phyloP scores from a whole-genome alignment of 495 filamentous ascomycete species.

The Hypoxylon lenormandii region DNA sequence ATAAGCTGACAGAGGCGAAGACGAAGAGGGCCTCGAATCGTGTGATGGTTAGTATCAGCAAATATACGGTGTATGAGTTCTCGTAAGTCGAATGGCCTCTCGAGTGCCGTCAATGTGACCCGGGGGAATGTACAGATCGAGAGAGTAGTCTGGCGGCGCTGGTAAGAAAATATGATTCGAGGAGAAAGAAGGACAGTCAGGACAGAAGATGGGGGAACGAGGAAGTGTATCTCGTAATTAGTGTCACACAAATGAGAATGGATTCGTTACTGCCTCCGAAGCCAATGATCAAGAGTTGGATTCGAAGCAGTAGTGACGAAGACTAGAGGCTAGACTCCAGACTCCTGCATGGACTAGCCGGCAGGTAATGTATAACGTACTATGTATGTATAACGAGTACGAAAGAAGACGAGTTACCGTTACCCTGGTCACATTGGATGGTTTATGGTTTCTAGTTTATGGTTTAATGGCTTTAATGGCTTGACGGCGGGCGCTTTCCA shows the following conservation, averaged over 20 bases:
- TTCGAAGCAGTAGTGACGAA: neutral
- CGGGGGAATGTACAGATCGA: slow-evolving; percentile 35
- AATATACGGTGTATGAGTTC: slow-evolving; percentile 28
- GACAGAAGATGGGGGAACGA: slow-evolving; percentile 35
- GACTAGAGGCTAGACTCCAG: slow-evolving; percentile 32
- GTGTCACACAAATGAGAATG: slow-evolving; percentile 8
- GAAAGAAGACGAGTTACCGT: slow-evolving; percentile 27
- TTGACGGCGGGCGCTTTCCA: slow-evolving; percentile 19
- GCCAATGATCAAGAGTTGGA: neutral
- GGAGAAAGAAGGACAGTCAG: slow-evolving; percentile 18
- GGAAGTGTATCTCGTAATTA: slow-evolving; percentile 31
- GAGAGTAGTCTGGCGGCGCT: slow-evolving; percentile 33
- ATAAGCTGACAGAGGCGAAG: slow-evolving; percentile 41
- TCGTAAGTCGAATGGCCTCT: slow-evolving; percentile 30
- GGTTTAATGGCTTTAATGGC: too few relatives aligned
- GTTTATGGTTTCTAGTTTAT: neutral
- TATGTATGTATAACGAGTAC: slow-evolving; percentile 17
- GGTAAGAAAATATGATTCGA: slow-evolving; percentile 44
- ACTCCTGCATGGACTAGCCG: slow-evolving; percentile 12
- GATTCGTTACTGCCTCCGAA: slow-evolving; percentile 9
- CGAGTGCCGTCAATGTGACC: slow-evolving; percentile 20
- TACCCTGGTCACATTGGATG: slow-evolving; percentile 36
- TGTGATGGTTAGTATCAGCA: slow-evolving; percentile 35
- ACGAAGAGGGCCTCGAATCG: slow-evolving; percentile 18
- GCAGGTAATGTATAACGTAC: too few relatives aligned